These are phyloP conservation scores for Blastobotrys malaysiensis DNA, from an alignment of 1,139 yeast species.

Conservation along the genomic window DNA sequence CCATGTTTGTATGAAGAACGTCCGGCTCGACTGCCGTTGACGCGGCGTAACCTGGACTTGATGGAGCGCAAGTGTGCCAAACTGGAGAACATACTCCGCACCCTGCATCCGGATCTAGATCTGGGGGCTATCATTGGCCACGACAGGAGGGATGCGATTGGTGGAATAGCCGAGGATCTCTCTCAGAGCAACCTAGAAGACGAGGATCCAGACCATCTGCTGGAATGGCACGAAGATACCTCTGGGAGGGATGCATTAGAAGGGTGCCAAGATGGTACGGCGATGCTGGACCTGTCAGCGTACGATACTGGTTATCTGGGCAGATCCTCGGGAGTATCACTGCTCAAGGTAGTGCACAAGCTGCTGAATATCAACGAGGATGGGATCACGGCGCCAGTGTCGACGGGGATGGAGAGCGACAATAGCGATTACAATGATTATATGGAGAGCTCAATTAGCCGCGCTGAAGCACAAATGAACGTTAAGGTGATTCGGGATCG, in stretches of 20 bases:
- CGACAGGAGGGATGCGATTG: not conserved
- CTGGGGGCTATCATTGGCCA: conserved; percentile 1
- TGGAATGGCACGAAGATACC: conserved; percentile 12
- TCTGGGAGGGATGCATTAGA: conserved; percentile 7
- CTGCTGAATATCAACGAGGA: conserved; percentile 6
- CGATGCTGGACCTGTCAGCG: conserved; percentile 1
- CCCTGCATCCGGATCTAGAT: conserved; percentile 10
- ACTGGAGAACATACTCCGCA: conserved; percentile 8
- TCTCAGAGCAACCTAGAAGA: not conserved
- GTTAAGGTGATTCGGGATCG: conserved; percentile 1
- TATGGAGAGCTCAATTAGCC: not conserved
- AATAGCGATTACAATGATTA: conserved; percentile 1
- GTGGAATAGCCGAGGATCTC: not conserved
- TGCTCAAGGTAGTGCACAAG: conserved; percentile 6
- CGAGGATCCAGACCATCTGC: not conserved
- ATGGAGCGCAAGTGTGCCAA: conserved; percentile 7
- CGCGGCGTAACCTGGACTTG: conserved; percentile 9
- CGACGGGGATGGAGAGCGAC: not conserved
- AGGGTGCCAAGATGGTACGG: conserved; percentile 8
- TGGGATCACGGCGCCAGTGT: conserved; percentile 3
- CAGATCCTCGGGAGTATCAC: conserved; percentile 8
- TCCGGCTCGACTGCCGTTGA: conserved; percentile 11
- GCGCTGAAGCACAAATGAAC: conserved; percentile 5
- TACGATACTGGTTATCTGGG: conserved; percentile 10
- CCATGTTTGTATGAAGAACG: conserved; percentile 11